Evolutionary conservation across 2,329 filamentous ascomycete genomes (phyloP).

Genomic region (Sporothrix schenckii): DNA sequence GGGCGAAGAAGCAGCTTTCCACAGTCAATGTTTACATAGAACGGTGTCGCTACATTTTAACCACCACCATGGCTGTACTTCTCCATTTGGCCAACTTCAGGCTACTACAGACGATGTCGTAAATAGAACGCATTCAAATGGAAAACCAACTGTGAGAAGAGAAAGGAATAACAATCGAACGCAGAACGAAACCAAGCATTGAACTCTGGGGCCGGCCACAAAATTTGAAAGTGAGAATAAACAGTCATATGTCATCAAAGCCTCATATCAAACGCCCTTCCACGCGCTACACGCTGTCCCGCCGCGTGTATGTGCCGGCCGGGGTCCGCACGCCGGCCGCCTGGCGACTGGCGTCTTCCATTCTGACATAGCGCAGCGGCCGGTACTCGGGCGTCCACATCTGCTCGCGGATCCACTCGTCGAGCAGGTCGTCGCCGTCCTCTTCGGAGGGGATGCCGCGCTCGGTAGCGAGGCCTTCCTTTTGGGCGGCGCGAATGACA

Average conservation of each 20-base stretch:
- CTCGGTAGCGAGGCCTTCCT: conserved; percentile 68
- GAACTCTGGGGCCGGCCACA: too few species aligned
- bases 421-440: conserved; percentile 58
- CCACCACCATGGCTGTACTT: too few species aligned
- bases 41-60: too few species aligned
- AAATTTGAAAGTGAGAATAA: not conserved
- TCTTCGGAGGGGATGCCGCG: conserved; percentile 61
- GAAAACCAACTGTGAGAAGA: too few species aligned
- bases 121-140: too few species aligned
- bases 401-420: conserved; percentile 74
- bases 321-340: conserved; percentile 53
- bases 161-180: too few species aligned
- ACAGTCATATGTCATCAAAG: not conserved
- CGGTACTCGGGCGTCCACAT: conserved; percentile 79
- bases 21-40: too few species aligned
- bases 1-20: too few species aligned
- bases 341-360: conserved; percentile 55
- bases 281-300: conserved; percentile 28
- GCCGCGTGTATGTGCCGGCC: conserved; percentile 24
- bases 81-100: too few species aligned
- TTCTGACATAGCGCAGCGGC: conserved; percentile 60
- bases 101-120: too few species aligned
- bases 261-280: too few species aligned
- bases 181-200: too few species aligned
- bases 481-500: conserved; percentile 71